A percentile compares a stretch with the other conserved stretches of the same genome.
Conservation (phyloP, 306 rosid genomes). For the Argentina anserina region DNA sequence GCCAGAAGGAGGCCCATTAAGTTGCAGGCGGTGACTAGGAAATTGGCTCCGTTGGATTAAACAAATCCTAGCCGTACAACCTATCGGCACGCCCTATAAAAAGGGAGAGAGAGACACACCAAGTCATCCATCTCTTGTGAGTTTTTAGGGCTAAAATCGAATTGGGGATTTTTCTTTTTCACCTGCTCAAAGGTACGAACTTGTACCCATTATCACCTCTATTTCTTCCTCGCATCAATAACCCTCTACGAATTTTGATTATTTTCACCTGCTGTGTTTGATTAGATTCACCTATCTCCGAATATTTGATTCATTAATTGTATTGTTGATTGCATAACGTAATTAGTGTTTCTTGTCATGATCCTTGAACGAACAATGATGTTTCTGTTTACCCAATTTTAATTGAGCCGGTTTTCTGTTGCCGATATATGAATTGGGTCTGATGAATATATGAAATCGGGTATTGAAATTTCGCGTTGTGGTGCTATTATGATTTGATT, state of each 20-base stretch:
- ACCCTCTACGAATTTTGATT: neutral
- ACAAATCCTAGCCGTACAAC: slow-evolving; percentile 29
- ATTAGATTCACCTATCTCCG: neutral
- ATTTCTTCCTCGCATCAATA: neutral
- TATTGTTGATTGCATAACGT: neutral
- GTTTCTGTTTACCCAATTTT: no score
- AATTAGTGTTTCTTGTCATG: neutral
- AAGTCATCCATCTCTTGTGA: neutral
- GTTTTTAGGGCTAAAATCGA: slow-evolving; percentile 15
- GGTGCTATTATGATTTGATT: neutral
- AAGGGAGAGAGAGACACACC: neutral
- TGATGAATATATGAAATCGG: no score
- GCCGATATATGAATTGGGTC: neutral
- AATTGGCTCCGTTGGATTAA: slow-evolving; percentile 22
- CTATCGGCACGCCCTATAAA: slow-evolving; percentile 27
- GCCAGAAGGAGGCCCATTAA: no score
- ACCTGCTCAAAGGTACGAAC: slow-evolving; percentile 6
- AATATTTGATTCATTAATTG: neutral
- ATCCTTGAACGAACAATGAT: neutral
- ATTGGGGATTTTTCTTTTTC: neutral
- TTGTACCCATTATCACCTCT: neutral
- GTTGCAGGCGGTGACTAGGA: no score
- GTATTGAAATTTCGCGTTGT: no score
- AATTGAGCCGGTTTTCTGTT: neutral
- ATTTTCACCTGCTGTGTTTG: neutral